Conservation (phyloP, 2,329 filamentous ascomycete genomes). For the Claviceps sp. region DNA sequence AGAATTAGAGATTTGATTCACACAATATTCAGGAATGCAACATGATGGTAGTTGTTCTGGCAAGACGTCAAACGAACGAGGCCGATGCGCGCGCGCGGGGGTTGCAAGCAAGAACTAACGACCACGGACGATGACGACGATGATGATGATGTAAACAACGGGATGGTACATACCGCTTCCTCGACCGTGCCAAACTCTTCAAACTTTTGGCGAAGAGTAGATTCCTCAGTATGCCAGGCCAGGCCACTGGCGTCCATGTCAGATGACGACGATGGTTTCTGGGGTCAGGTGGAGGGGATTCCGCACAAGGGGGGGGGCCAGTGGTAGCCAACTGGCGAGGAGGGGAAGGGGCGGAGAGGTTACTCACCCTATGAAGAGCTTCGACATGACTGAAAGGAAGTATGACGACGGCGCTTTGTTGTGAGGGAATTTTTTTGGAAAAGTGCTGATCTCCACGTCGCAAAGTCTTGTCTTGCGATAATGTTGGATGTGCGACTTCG, state of each 20-base stretch:
- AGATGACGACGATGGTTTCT: conserved; percentile 7
- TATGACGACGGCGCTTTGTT: conserved; percentile 4
- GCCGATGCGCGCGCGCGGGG: background rate
- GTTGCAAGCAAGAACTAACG: background rate
- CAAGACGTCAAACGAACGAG: background rate
- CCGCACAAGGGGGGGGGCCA: background rate
- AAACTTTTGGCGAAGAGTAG: conserved; percentile 77
- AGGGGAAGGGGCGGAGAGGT: conserved; percentile 1
- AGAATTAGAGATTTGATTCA: conserved; percentile 9
- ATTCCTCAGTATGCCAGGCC: conserved; percentile 94
- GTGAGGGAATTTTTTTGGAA: background rate
- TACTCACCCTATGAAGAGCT: conserved; percentile 85
- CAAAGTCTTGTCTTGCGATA: background rate
- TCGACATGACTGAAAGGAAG: conserved; percentile 52
- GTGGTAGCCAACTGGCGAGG: background rate
- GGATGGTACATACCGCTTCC: conserved; percentile 66
- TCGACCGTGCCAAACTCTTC: conserved; percentile 82
- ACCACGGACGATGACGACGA: background rate
- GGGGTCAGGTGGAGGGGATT: background rate
- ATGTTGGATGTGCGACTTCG: background rate
- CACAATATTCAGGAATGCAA: conserved; percentile 6
- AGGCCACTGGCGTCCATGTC: conserved; percentile 54
- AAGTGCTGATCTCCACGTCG: background rate
- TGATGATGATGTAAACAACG: background rate
- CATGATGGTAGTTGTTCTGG: background rate